phyloP scores from a whole-genome alignment of 202 grass and related monocot genomes.

The Digitaria exilis region DNA sequence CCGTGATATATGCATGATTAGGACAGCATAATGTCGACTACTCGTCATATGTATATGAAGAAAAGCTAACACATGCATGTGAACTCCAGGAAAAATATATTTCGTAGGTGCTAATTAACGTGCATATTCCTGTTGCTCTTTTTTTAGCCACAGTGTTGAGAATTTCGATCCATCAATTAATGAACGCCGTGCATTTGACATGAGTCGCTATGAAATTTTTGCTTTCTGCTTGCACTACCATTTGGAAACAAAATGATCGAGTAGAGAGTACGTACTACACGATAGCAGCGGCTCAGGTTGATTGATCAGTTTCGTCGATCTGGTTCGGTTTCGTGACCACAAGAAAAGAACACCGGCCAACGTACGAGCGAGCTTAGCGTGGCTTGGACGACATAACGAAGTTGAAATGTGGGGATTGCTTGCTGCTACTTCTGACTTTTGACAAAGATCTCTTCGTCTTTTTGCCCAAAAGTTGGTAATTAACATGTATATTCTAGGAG shows the following conservation, averaged over 20 bases:
- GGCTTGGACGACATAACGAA: conserved; percentile 41
- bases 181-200: background rate
- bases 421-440: conserved; percentile 34
- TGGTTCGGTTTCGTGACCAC: background rate
- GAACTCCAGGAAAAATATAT: background rate
- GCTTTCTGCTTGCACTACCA: background rate
- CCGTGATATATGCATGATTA: background rate
- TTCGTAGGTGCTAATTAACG: background rate
- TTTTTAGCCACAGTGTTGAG: background rate
- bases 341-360: conserved; percentile 23
- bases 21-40: background rate
- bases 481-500: background rate
- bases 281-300: background rate
- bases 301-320: background rate
- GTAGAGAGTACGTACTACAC: no score
- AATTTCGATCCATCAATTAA: background rate
- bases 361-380: conserved; percentile 29
- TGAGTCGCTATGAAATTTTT: background rate
- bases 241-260: background rate
- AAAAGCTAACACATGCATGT: background rate
- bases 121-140: background rate
- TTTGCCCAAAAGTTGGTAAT: background rate
- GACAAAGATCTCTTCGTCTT: conserved; percentile 37
- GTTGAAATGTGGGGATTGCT: conserved; percentile 40
- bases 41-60: background rate